These are phyloP conservation scores for Claviceps digitariae DNA, from an alignment of 2,329 filamentous ascomycete genomes.

Conservation along the genomic window DNA sequence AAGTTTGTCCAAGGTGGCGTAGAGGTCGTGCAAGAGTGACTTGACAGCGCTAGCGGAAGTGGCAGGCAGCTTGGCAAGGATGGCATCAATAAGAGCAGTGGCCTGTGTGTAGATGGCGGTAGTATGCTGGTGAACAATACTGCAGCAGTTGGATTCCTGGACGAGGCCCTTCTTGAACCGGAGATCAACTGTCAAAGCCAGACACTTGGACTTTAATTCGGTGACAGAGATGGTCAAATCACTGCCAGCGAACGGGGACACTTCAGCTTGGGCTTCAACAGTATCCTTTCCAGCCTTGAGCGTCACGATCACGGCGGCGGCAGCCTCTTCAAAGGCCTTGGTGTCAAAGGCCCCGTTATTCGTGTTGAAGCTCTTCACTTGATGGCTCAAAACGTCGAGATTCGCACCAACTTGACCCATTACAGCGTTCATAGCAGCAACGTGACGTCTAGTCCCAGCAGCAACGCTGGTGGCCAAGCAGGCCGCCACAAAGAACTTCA, in stretches of 20 bases:
- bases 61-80: conserved; percentile 1
- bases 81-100: neutral
- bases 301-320: neutral
- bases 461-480: conserved; percentile 4
- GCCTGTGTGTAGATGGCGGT: neutral
- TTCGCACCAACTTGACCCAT: neutral
- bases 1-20: neutral
- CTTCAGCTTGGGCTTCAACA: neutral
- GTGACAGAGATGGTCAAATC: neutral
- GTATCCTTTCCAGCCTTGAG: conserved; percentile 1
- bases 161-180: conserved; percentile 2
- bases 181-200: neutral
- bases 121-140: neutral
- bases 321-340: neutral
- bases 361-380: neutral
- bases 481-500: conserved; percentile 4
- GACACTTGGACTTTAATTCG: neutral
- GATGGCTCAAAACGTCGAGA: neutral
- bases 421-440: neutral
- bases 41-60: neutral
- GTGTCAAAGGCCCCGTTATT: neutral
- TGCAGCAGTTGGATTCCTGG: conserved; percentile 1
- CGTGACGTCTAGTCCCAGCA: neutral
- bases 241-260: neutral
- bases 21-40: neutral